phyloP scores from a whole-genome alignment of 768 basidiomycete species.

The Coprinellus aureogranulatus region DNA sequence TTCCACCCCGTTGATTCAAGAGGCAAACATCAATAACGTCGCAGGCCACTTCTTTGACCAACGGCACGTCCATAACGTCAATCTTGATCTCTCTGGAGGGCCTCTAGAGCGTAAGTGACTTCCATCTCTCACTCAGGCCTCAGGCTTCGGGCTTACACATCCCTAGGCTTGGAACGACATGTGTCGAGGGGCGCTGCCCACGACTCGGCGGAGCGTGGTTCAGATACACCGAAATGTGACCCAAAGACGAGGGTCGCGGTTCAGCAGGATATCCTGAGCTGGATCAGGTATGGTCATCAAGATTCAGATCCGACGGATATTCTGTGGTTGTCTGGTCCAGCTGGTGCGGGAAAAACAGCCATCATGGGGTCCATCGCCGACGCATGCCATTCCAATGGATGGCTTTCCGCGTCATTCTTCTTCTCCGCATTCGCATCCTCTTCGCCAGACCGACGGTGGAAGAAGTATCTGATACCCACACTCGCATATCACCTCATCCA shows the following conservation, averaged over 20 bases:
- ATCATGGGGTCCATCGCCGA: constrained; percentile 6
- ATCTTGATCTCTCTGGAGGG: too few relatives aligned
- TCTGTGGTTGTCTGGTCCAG: constrained; percentile 7
- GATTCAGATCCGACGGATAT: neutral
- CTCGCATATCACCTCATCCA: neutral
- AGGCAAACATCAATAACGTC: too few relatives aligned
- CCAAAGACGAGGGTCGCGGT: constrained; percentile 6
- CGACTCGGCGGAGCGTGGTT: constrained; percentile 6
- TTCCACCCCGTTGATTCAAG: too few relatives aligned
- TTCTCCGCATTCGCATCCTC: neutral
- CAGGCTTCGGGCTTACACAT: too few relatives aligned
- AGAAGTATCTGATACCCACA: neutral
- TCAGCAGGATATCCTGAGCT: constrained; percentile 3
- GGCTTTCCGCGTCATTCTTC: constrained; percentile 7
- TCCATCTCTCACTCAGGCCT: too few relatives aligned
- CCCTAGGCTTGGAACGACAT: neutral
- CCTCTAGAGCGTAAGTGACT: too few relatives aligned
- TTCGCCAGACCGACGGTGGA: neutral
- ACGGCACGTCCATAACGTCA: too few relatives aligned
- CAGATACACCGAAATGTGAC: neutral
- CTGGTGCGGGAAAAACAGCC: constrained; percentile 9
- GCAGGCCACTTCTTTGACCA: too few relatives aligned
- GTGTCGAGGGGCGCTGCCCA: constrained; percentile 1
- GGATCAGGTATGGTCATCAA: neutral
- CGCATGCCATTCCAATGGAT: neutral